These are phyloP conservation scores for Ustilago bromivora DNA, from an alignment of 1,284 basidiomycete genomes.

Conservation along the genomic window DNA sequence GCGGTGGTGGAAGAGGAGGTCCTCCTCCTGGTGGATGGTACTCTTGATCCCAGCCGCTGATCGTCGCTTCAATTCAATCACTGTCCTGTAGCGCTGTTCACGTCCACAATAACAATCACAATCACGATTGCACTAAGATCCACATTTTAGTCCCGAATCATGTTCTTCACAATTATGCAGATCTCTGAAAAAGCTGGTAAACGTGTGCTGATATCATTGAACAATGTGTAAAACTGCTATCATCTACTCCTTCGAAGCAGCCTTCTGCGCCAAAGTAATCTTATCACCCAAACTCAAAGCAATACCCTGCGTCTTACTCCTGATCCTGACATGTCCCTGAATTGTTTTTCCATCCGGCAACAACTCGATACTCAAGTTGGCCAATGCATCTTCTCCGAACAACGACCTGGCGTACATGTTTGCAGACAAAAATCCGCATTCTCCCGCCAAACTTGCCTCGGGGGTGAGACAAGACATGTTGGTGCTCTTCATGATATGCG, in stretches of 20 bases:
- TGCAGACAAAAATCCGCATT: slow-evolving; percentile 92
- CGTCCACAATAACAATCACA: not conserved
- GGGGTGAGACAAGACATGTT: slow-evolving; percentile 98
- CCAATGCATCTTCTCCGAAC: slow-evolving; percentile 97
- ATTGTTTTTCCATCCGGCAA: slow-evolving; percentile 75
- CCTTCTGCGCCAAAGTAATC: slow-evolving; percentile 72
- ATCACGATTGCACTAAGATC: not conserved
- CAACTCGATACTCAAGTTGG: slow-evolving; percentile 93
- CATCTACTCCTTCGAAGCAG: slow-evolving; percentile 25
- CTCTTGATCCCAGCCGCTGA: not conserved
- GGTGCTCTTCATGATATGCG: slow-evolving; percentile 84
- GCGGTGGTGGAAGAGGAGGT: not conserved
- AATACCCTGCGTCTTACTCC: slow-evolving; percentile 73
- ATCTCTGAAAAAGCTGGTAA: not conserved
- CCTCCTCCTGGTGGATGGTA: slow-evolving; percentile 28
- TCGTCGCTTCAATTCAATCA: not conserved
- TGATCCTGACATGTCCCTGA: slow-evolving; percentile 67
- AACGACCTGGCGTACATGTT: slow-evolving; percentile 92
- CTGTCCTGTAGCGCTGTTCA: not conserved
- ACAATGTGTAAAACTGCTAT: not conserved
- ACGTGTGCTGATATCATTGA: not conserved
- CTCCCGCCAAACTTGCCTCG: slow-evolving; percentile 87
- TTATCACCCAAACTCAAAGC: slow-evolving; percentile 92
- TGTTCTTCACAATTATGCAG: not conserved
- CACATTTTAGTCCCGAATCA: not conserved